Evolutionary conservation across 2,329 filamentous ascomycete genomes (phyloP).

Genomic region (Aphanoascus verrucosus): DNA sequence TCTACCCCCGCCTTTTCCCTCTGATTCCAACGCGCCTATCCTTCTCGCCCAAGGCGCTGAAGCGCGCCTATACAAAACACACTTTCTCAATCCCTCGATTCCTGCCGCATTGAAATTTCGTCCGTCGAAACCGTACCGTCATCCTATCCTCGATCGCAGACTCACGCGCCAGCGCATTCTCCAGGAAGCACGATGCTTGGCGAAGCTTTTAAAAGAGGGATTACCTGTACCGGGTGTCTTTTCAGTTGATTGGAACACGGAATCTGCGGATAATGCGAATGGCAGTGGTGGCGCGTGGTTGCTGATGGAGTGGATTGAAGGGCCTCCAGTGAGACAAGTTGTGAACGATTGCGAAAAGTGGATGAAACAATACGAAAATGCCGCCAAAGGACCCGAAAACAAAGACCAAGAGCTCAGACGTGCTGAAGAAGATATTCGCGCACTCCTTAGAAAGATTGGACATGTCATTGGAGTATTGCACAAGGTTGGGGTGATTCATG

Average conservation of each 20-base stretch:
- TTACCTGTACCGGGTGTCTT: slow-evolving; percentile 74
- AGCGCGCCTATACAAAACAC: slow-evolving; percentile 81
- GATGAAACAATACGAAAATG: slow-evolving; percentile 24
- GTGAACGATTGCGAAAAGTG: slow-evolving; percentile 58
- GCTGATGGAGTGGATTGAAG: slow-evolving; percentile 75
- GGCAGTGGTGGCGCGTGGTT: slow-evolving; percentile 64
- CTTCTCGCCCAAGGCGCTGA: slow-evolving; percentile 92
- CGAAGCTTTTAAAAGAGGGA: slow-evolving; percentile 66
- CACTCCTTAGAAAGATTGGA: slow-evolving; percentile 61
- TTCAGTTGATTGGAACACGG: slow-evolving; percentile 46
- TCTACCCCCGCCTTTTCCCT: slow-evolving; percentile 55
- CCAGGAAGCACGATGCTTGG: slow-evolving; percentile 76
- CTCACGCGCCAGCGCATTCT: slow-evolving; percentile 79
- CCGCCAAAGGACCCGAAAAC: slow-evolving; percentile 12
- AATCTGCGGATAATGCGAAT: slow-evolving; percentile 21
- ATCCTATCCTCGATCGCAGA: slow-evolving; percentile 76
- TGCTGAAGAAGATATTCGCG: slow-evolving; percentile 45
- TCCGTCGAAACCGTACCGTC: slow-evolving; percentile 81
- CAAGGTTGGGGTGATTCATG: slow-evolving; percentile 76
- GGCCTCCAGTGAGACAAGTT: slow-evolving; percentile 56
- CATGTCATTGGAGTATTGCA: slow-evolving; percentile 65
- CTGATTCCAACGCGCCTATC: slow-evolving; percentile 45
- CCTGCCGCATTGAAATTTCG: slow-evolving; percentile 83
- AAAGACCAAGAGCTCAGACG: slow-evolving; percentile 23
- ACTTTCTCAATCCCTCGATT: slow-evolving; percentile 57